Conservation (phyloP, 2,329 filamentous ascomycete genomes). For the Onygenales sp. region DNA sequence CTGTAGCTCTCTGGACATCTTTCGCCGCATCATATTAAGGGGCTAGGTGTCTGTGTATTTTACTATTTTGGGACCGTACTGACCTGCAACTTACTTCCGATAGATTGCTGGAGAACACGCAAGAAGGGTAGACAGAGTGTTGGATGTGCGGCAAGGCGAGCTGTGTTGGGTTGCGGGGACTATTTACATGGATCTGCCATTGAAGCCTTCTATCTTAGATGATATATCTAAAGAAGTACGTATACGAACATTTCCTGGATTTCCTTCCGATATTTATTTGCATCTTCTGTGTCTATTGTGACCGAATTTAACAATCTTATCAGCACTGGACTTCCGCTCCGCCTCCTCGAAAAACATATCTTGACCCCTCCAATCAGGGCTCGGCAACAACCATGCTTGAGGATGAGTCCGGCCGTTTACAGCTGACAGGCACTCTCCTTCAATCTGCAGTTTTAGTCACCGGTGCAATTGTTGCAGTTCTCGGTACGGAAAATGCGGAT, state of each 20-base stretch:
- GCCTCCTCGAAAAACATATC: slow-evolving; percentile 66
- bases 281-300: background rate
- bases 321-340: slow-evolving; percentile 86
- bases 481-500: slow-evolving; percentile 86
- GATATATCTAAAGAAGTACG: slow-evolving; percentile 85
- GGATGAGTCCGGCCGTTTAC: slow-evolving; percentile 85
- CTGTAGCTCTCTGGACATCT: no score
- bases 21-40: no score
- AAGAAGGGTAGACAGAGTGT: slow-evolving; percentile 70
- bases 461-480: slow-evolving; percentile 84
- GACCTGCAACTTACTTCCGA: background rate
- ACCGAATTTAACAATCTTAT: slow-evolving; percentile 8
- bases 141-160: slow-evolving; percentile 92
- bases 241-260: slow-evolving; percentile 5
- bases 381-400: slow-evolving; percentile 71
- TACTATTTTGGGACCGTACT: background rate
- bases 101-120: slow-evolving; percentile 67
- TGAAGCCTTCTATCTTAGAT: slow-evolving; percentile 93
- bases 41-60: background rate
- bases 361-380: slow-evolving; percentile 38
- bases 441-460: slow-evolving; percentile 68
- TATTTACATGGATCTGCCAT: slow-evolving; percentile 91
- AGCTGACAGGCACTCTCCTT: slow-evolving; percentile 63
- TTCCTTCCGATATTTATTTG: background rate
- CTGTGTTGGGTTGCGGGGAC: slow-evolving; percentile 93